Percentiles rank a stretch among this genome's conserved stretches.
Evolutionary conservation across 2,329 filamentous ascomycete genomes (phyloP).

Genomic region (Aspergillus aculeatus): DNA sequence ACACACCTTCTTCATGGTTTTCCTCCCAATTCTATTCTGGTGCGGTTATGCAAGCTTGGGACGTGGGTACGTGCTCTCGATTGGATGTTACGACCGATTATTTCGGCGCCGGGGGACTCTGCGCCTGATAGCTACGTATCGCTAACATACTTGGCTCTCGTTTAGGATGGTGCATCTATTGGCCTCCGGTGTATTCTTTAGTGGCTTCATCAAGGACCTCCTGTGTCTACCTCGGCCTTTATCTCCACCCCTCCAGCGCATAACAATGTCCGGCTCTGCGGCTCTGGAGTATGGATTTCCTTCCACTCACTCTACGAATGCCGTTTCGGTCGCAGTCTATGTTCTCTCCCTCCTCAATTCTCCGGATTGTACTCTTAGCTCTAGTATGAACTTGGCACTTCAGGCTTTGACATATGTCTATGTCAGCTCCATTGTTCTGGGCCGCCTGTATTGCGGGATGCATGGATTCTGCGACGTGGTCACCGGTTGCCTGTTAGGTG

Average conservation of each 20-base stretch:
- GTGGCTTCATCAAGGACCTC: slow-evolving; percentile 91
- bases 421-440: slow-evolving; percentile 82
- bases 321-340: slow-evolving; percentile 89
- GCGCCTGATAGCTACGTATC: background rate
- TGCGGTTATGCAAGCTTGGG: slow-evolving; percentile 83
- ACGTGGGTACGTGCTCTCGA: slow-evolving; percentile 66
- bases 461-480: slow-evolving; percentile 93
- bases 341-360: slow-evolving; percentile 68
- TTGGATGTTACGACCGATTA: background rate
- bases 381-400: slow-evolving; percentile 60
- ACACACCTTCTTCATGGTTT: slow-evolving; percentile 98
- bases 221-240: slow-evolving; percentile 87
- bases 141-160: slow-evolving; percentile 14
- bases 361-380: slow-evolving; percentile 61
- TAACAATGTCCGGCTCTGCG: slow-evolving; percentile 95
- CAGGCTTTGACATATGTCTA: slow-evolving; percentile 78
- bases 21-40: slow-evolving; percentile 94
- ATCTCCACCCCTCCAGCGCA: slow-evolving; percentile 86
- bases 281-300: slow-evolving; percentile 97
- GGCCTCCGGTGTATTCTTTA: slow-evolving; percentile 77
- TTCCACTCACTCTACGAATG: slow-evolving; percentile 95
- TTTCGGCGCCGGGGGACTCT: background rate
- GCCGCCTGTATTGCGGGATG: slow-evolving; percentile 96
- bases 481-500: slow-evolving; percentile 74
- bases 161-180: slow-evolving; percentile 65